phyloP scores from a whole-genome alignment of 805 yeast species.

The Kazachstania psychrophila region DNA sequence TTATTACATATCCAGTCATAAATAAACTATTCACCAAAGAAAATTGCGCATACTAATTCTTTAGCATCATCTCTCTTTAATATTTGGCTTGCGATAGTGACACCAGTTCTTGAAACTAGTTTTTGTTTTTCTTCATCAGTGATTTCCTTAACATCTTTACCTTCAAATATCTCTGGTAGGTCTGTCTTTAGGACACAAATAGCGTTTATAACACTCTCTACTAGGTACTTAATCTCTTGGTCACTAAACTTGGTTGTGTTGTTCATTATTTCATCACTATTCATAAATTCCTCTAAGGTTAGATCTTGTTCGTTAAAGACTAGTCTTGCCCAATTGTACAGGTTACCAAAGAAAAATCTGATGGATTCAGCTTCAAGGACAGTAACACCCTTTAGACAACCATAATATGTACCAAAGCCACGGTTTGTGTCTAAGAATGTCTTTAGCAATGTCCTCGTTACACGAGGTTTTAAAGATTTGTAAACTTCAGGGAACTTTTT shows the following conservation, averaged over 20 bases:
- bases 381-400: constrained; percentile 76
- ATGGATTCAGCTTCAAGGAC: constrained; percentile 84
- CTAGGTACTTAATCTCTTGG: constrained; percentile 41
- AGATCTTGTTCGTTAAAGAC: constrained; percentile 36
- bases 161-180: constrained; percentile 24
- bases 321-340: constrained; percentile 66
- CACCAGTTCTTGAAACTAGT: constrained; percentile 53
- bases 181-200: constrained; percentile 39
- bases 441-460: constrained; percentile 82
- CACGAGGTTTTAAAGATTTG: constrained; percentile 83
- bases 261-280: constrained; percentile 4
- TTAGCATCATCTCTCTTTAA: constrained; percentile 39
- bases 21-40: constrained; percentile 49
- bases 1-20: not conserved
- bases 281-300: constrained; percentile 13
- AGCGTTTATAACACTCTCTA: constrained; percentile 45
- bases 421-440: constrained; percentile 81
- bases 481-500: constrained; percentile 74
- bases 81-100: constrained; percentile 42
- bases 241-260: constrained; percentile 27
- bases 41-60: constrained; percentile 52
- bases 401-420: constrained; percentile 85
- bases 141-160: constrained; percentile 31
- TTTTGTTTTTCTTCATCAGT: constrained; percentile 33
- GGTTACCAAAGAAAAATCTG: constrained; percentile 75